These are phyloP conservation scores for Zygosaccharomyces sapae DNA, from an alignment of 1,139 yeast species.

Conservation along the genomic window DNA sequence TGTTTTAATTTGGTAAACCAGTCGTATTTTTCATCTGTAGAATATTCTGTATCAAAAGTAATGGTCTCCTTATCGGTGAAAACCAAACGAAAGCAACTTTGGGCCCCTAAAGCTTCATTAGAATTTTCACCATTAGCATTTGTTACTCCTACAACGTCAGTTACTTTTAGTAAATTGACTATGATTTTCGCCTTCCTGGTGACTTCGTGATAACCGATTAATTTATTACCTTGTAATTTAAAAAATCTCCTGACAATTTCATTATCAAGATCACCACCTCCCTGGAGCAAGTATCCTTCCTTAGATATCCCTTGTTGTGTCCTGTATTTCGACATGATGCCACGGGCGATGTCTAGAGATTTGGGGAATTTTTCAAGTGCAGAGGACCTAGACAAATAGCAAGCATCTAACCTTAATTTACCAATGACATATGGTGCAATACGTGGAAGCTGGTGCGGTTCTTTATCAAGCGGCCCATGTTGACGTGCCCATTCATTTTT, in stretches of 20 bases:
- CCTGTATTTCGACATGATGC: constrained; percentile 46
- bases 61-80: constrained; percentile 68
- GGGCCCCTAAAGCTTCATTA: constrained; percentile 59
- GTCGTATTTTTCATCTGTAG: constrained; percentile 45
- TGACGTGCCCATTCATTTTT: constrained; percentile 77
- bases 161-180: constrained; percentile 60
- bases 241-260: constrained; percentile 60
- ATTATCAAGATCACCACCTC: constrained; percentile 64
- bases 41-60: constrained; percentile 62
- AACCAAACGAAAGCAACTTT: constrained; percentile 58
- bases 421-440: constrained; percentile 62
- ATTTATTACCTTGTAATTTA: constrained; percentile 54
- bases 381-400: constrained; percentile 62
- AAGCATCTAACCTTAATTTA: constrained; percentile 63
- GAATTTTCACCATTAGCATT: constrained; percentile 42
- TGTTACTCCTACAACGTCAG: constrained; percentile 35
- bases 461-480: constrained; percentile 33
- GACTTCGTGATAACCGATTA: constrained; percentile 62
- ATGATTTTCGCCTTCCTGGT: constrained; percentile 61
- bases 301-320: constrained; percentile 39
- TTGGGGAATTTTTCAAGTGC: constrained; percentile 59
- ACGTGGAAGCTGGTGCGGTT: constrained; percentile 29
- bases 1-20: constrained; percentile 57
- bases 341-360: constrained; percentile 56
- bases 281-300: constrained; percentile 70